phyloP scores from a whole-genome alignment of 2,329 filamentous ascomycete genomes.

The Nannizzia gypsea region DNA sequence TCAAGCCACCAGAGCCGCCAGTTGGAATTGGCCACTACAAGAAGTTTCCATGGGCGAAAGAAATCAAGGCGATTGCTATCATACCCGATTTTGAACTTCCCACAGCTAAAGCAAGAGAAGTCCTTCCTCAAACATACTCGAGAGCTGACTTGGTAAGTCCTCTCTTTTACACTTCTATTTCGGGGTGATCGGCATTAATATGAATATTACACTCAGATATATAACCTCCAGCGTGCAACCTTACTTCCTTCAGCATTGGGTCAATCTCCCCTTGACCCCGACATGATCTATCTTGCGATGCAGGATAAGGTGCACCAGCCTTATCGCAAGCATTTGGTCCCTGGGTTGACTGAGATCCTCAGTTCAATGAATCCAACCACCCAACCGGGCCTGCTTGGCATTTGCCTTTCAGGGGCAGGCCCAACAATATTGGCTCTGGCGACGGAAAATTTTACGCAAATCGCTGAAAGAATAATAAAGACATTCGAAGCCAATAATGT shows the following conservation, averaged over 20 bases:
- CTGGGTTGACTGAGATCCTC: constrained; percentile 80
- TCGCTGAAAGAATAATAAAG: constrained; percentile 65
- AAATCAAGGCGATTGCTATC: constrained; percentile 94
- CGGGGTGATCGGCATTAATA: background rate
- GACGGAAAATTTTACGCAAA: constrained; percentile 76
- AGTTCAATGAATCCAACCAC: constrained; percentile 78
- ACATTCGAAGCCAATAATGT: constrained; percentile 57
- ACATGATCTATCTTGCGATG: constrained; percentile 95
- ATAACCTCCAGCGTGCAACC: constrained; percentile 90
- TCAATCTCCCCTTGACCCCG: constrained; percentile 77
- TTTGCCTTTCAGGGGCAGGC: constrained; percentile 88
- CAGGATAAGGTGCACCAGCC: constrained; percentile 97
- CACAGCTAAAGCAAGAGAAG: constrained; percentile 80
- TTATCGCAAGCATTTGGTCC: constrained; percentile 83
- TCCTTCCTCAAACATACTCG: constrained; percentile 68
- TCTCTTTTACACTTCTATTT: background rate
- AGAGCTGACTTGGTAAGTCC: constrained; percentile 65
- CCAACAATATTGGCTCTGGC: constrained; percentile 90
- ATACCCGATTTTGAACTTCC: constrained; percentile 92
- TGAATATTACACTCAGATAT: constrained; percentile 35
- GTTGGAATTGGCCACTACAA: constrained; percentile 89
- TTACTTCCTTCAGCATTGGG: constrained; percentile 81
- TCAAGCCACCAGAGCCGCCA: constrained; percentile 77
- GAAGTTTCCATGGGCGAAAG: constrained; percentile 83
- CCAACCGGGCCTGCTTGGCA: constrained; percentile 79